A percentile compares a stretch with the other conserved stretches of the same genome.
Evolutionary conservation across 306 rosid genomes (phyloP).

Genomic region (Trifolium pratense): DNA sequence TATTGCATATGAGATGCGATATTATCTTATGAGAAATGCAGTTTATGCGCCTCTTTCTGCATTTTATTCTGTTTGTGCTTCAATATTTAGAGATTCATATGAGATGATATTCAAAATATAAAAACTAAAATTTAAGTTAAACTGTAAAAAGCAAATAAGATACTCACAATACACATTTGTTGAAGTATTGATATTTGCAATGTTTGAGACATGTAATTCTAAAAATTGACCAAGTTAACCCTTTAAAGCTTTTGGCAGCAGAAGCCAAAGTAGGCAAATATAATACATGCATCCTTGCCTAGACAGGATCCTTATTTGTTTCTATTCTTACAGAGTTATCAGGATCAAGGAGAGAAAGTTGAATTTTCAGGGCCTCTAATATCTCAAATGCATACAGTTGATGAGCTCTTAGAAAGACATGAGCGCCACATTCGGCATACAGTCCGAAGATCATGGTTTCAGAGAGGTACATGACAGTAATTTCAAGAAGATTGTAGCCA

Average conservation of each 20-base stretch:
- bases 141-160: too few relatives aligned
- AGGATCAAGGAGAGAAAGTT: conserved; percentile 81
- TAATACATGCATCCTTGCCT: conserved; percentile 12
- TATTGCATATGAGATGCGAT: not conserved
- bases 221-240: too few relatives aligned
- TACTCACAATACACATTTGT: too few relatives aligned
- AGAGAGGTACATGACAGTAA: conserved; percentile 66
- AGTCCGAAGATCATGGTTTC: conserved; percentile 86
- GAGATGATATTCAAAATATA: not conserved
- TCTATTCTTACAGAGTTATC: conserved; percentile 62
- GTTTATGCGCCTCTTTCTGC: not conserved
- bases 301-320: conserved; percentile 26
- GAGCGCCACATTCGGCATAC: conserved; percentile 85
- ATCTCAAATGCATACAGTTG: conserved; percentile 84
- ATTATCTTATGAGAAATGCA: not conserved
- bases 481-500: conserved; percentile 26
- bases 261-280: conserved; percentile 20
- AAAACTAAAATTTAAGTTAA: too few relatives aligned
- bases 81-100: not conserved
- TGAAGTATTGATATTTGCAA: too few relatives aligned
- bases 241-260: too few relatives aligned
- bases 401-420: conserved; percentile 88
- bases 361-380: conserved; percentile 93
- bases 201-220: too few relatives aligned
- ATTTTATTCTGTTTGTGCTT: not conserved